These are phyloP conservation scores for Aphanomyces stellatus DNA, from an alignment of 352 stramenopile genomes.

Conservation along the genomic window DNA sequence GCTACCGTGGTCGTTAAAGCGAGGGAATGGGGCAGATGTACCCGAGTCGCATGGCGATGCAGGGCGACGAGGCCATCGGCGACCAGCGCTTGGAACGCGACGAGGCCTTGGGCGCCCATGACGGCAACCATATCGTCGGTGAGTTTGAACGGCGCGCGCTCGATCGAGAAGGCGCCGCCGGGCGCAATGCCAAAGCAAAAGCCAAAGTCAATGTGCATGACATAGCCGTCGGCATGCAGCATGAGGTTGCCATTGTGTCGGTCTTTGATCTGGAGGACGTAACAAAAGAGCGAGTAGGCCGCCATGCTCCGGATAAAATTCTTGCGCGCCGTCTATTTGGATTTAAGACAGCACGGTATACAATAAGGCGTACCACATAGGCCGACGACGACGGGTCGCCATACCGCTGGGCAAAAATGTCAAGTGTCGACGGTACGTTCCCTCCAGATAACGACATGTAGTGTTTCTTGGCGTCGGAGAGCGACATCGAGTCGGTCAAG, in stretches of 20 bases:
- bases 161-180: constrained; percentile 93
- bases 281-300: constrained; percentile 94
- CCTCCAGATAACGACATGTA: constrained; percentile 42
- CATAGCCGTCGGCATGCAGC: constrained; percentile 89
- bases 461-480: constrained; percentile 95
- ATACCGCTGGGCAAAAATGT: constrained; percentile 38
- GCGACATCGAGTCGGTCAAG: constrained; percentile 91
- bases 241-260: constrained; percentile 98
- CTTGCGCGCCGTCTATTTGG: constrained; percentile 59
- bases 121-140: constrained; percentile 96
- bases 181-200: constrained; percentile 97
- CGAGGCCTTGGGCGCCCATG: constrained; percentile 83
- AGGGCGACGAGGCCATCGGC: constrained; percentile 90
- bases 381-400: not conserved
- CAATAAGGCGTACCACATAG: not conserved
- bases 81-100: constrained; percentile 88
- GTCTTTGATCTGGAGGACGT: constrained; percentile 96
- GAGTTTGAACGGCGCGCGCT: constrained; percentile 97
- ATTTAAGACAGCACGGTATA: not conserved
- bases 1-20: constrained; percentile 81
- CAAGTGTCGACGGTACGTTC: constrained; percentile 24
- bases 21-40: constrained; percentile 33
- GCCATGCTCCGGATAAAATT: constrained; percentile 95
- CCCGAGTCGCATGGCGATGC: constrained; percentile 64
- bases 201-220: constrained; percentile 99